Conservation (phyloP, 768 basidiomycete species). For the Tubosaeta sp. region DNA sequence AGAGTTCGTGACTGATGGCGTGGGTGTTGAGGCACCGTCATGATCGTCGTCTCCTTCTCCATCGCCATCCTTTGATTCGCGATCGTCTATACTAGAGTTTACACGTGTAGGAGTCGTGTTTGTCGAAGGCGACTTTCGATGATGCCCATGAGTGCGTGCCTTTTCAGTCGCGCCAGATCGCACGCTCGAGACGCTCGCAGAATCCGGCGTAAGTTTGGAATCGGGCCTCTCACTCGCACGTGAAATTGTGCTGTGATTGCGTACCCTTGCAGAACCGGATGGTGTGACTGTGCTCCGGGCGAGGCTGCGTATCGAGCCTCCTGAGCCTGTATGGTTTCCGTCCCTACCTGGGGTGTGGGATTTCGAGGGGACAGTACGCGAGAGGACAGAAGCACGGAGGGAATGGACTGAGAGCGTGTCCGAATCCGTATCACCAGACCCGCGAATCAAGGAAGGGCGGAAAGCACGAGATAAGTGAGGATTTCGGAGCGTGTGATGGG, state of each 20-base stretch:
- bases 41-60: constrained; percentile 8
- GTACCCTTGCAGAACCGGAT: constrained; percentile 13
- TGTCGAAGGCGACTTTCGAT: constrained; percentile 23
- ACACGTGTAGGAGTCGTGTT: constrained; percentile 8
- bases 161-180: constrained; percentile 26
- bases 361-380: constrained; percentile 27
- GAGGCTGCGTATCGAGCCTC: constrained; percentile 43
- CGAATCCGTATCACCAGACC: constrained; percentile 30
- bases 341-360: constrained; percentile 22
- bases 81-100: neutral
- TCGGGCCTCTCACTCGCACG: constrained; percentile 50
- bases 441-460: constrained; percentile 27
- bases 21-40: constrained; percentile 16
- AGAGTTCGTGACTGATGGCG: constrained; percentile 3
- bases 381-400: constrained; percentile 41
- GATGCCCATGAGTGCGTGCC: constrained; percentile 15
- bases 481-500: constrained; percentile 24
- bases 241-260: constrained; percentile 26
- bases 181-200: constrained; percentile 23
- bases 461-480: constrained; percentile 26
- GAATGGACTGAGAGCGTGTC: constrained; percentile 45
- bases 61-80: constrained; percentile 2
- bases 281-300: constrained; percentile 35
- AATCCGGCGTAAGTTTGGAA: constrained; percentile 64
- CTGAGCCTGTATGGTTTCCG: constrained; percentile 23